Evolutionary conservation across 2,329 filamentous ascomycete species (phyloP), one percentile per base, ranked within the genome.

Genomic region (Scedosporium minutisporum): DNA sequence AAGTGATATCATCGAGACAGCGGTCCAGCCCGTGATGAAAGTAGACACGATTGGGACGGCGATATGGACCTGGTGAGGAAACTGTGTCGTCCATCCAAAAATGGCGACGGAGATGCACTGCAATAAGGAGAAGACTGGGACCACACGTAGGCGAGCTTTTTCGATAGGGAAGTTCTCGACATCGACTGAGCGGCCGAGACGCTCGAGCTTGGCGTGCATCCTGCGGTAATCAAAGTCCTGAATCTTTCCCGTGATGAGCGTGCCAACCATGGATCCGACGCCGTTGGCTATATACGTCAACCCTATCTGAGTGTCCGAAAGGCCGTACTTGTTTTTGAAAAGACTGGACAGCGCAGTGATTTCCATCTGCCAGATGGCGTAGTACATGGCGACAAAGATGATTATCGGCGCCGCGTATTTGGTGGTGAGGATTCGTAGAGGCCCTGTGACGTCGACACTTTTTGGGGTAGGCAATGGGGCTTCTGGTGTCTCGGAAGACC

Each of bases 61-160:
- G 18, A 83, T 79, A 57, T 78, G 78, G 0, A 81, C 75, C 0
- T 65, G 65, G 0, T 72, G 60, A 0, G 71, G 65, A 61, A 76
- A 78, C 14, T 81, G 71, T 6, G 82, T 75, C 0, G 77, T 79
- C 81, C 82, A 84, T 41, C 82, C 81, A 58, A 83, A 84, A 23
- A 78, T 65, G 1, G 82, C 57, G 16, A 82, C 74, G 0, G 80
- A 78, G 0, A 75, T 58, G 53, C 77, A 78, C 63, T 83, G 78
- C 0, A 80, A 12, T 3, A 75, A 21, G 0, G 76, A 72, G 59
- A 80, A 80, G 0, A 79, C 23, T 0, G 78, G 78, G 0, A 82
- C 69, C 0, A 80, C 74, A 2, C 80, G 77, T 1, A 84, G 76
- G 0, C 82, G 78, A 0, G 81, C 80, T 38, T 72, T 77, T 66